Evolutionary conservation across 345 rosid species (phyloP), one percentile per base, ranked within the genome.

Genomic region (Mercurialis annua): DNA sequence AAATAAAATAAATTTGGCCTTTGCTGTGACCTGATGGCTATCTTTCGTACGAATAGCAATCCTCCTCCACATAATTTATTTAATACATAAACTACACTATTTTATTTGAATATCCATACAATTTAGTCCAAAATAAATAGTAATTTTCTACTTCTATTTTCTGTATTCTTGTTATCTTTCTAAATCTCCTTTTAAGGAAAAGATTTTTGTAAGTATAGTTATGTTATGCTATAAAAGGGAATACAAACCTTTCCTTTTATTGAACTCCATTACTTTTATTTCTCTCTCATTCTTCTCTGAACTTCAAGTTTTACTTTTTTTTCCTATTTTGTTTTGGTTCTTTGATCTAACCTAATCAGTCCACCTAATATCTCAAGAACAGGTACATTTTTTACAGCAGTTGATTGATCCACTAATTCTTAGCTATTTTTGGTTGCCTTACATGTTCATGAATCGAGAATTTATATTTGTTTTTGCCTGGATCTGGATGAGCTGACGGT

Each of bases 181-280:
- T n/a, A n/a, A n/a, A n/a, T n/a, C n/a, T n/a, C n/a, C n/a, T n/a
- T n/a, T 27, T 4, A n/a, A 53, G 60, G 59, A 52, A 65, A 60
- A 24, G 49, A 36, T 27, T 30, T 50, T 11, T 18, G n/a, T 16
- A 1, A n/a, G 24, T 40, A 40, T 47, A 2, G 51, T 47, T 9
- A 52, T 77, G 68, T 74, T 65, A 71, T 33, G 67, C 81, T 75
- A 77, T 72, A 77, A 75, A 75, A 69, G 69, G 81, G 79, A 65
- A 68, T 61, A 57, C 17, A 5, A n/a, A 9, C 47, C 69, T 76
- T 82, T 79, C 85, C 83, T 69, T 82, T 79, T n/a, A 71, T 76
- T 34, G 80, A 77, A 64, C 81, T 38, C 47, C 42, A 38, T 42
- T 14, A 10, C 15, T 50, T 1, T 38, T 38, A 31, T 0, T 1